Evolutionary conservation across 1,284 basidiomycete species (phyloP).

Genomic region (Trametes versicolor): DNA sequence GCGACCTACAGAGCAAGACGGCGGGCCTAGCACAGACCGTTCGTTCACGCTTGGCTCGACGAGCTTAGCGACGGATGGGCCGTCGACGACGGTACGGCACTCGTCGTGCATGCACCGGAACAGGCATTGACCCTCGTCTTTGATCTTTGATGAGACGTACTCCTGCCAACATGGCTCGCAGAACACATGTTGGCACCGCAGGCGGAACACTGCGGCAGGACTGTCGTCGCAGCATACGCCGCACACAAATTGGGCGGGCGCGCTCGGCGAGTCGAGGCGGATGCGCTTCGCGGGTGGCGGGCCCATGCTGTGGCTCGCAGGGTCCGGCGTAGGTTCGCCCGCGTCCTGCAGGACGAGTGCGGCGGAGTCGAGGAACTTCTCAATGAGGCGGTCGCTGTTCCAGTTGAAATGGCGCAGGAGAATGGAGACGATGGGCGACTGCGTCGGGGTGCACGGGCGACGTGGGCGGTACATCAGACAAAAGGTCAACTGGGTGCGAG

Average conservation of each 20-base stretch:
- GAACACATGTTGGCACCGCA: slow-evolving; percentile 63
- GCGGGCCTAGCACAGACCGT: slow-evolving; percentile 42
- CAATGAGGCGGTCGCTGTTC: slow-evolving; percentile 71
- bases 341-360: slow-evolving; percentile 50
- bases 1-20: background rate
- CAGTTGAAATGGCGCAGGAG: slow-evolving; percentile 71
- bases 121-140: slow-evolving; percentile 66
- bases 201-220: slow-evolving; percentile 49
- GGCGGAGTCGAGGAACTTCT: slow-evolving; percentile 63
- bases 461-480: slow-evolving; percentile 2
- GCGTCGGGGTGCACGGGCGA: background rate
- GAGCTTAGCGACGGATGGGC: slow-evolving; percentile 55
- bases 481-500: slow-evolving; percentile 24
- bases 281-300: slow-evolving; percentile 41
- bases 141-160: slow-evolving; percentile 67
- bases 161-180: slow-evolving; percentile 67
- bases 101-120: slow-evolving; percentile 73
- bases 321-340: slow-evolving; percentile 41
- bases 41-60: slow-evolving; percentile 47
- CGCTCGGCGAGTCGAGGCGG: slow-evolving; percentile 40
- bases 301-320: slow-evolving; percentile 18
- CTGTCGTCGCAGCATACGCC: slow-evolving; percentile 61
- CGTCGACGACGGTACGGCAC: slow-evolving; percentile 62
- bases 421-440: slow-evolving; percentile 62
- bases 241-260: slow-evolving; percentile 53